Base-by-base conservation (phyloP, 768 basidiomycete genomes). In the Phylloporus sp. region DNA sequence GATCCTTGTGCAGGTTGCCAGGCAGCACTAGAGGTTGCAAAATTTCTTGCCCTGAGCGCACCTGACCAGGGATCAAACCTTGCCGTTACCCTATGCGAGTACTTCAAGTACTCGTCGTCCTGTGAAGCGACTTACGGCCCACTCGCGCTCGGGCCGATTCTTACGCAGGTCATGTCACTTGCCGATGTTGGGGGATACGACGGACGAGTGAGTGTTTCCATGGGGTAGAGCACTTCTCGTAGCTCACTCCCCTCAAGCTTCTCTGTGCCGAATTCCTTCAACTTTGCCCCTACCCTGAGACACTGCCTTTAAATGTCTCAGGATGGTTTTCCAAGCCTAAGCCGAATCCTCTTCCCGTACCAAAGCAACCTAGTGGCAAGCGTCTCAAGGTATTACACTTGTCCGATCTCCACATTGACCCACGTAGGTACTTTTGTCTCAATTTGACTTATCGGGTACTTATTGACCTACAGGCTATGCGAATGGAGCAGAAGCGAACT, bases 301-400 rank as follows among this genome's bases (percentile, higher is more conserved):
- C 85, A 2, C 67, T 80, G 7, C 74, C 84, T 4, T 72, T 91
- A 56, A 77, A 91, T 60, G 60, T 84, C 29, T 82, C 79, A 1
- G 70, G 70, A 12, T 90, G 87, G 84, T 91, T 90, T 67, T 72
- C 78, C 27, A 90, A 87, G 66, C 85, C 86, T 3, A 91, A 90
- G 63, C 88, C 88, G 1, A 75, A 77, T 26, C 82, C 82, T 5
- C 75, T 84, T 12, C 85, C 85, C n/a, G 54, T 72, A 9, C 73
- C 75, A 0, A 85, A 76, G 64, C 73, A 75, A 62, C 76, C 78
- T 13, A 86, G 80, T 39, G 86, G 86, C 12, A 67, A 86, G 59
- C 74, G 80, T 32, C 70, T 88, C 38, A 88, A 86, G 63, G 81
- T 89, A 0, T 67, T 91, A 51, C 88, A 90, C 62, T 50, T 91